phyloP scores from a whole-genome alignment of 2,329 filamentous ascomycete genomes.

The Mycogone perniciosa region DNA sequence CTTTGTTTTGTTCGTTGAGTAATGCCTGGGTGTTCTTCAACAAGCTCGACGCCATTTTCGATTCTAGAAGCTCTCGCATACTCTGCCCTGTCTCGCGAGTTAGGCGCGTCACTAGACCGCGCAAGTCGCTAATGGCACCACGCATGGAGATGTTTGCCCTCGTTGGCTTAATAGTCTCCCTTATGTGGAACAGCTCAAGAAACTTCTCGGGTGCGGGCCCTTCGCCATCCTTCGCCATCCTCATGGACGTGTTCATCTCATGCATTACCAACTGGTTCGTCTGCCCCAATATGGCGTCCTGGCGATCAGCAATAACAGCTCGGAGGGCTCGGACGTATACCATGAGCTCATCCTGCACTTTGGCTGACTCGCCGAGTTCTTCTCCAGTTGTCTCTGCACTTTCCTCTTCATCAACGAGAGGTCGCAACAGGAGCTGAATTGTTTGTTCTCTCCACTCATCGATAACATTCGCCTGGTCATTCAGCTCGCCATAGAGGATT shows the following conservation, averaged over 20 bases:
- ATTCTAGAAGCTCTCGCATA: conserved; percentile 59
- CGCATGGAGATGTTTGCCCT: conserved; percentile 58
- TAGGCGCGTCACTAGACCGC: conserved; percentile 51
- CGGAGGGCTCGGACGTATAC: conserved; percentile 77
- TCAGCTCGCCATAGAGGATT: conserved; percentile 57
- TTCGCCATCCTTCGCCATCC: conserved; percentile 53
- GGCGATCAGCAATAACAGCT: conserved; percentile 70
- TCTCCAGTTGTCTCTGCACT: conserved; percentile 71
- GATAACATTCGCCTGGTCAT: conserved; percentile 64
- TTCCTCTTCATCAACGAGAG: conserved; percentile 78
- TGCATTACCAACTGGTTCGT: conserved; percentile 68
- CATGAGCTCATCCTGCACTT: conserved; percentile 81
- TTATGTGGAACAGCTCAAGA: conserved; percentile 44
- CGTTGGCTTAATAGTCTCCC: conserved; percentile 42
- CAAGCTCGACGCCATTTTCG: conserved; percentile 56
- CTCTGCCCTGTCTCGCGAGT: conserved; percentile 17
- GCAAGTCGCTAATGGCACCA: conserved; percentile 62
- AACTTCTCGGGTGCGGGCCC: conserved; percentile 65
- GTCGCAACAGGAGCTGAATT: conserved; percentile 62
- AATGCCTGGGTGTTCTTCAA: conserved; percentile 54
- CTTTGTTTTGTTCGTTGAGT: conserved; percentile 46
- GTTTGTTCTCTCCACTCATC: conserved; percentile 70
- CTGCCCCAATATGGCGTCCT: conserved; percentile 68
- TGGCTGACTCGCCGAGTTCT: conserved; percentile 82
- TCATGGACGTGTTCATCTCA: conserved; percentile 59